phyloP scores from a whole-genome alignment of 805 yeast genomes.

The Metschnikowia lunata region DNA sequence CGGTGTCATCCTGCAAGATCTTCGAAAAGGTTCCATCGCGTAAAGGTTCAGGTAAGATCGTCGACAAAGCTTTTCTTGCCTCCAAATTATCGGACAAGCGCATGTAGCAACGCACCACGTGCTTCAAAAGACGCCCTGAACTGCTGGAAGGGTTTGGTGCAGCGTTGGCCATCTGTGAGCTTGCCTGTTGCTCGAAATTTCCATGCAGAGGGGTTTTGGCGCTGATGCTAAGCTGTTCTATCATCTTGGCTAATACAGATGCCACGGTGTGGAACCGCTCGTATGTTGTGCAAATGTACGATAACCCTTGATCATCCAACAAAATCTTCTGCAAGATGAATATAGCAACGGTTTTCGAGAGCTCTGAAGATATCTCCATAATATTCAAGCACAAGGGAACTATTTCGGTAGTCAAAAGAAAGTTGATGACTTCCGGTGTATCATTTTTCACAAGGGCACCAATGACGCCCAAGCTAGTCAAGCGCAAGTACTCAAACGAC shows the following conservation, averaged over 20 bases:
- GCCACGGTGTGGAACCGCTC: slow-evolving; percentile 94
- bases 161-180: slow-evolving; percentile 4
- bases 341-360: slow-evolving; percentile 93
- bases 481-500: slow-evolving; percentile 87
- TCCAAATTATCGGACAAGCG: slow-evolving; percentile 85
- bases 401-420: slow-evolving; percentile 89
- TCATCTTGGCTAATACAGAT: slow-evolving; percentile 81
- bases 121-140: slow-evolving; percentile 82
- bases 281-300: slow-evolving; percentile 90
- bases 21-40: slow-evolving; percentile 81
- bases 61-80: slow-evolving; percentile 81
- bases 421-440: slow-evolving; percentile 89
- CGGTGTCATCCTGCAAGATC: slow-evolving; percentile 78
- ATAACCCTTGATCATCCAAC: slow-evolving; percentile 85
- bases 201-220: slow-evolving; percentile 48
- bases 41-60: slow-evolving; percentile 80
- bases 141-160: slow-evolving; percentile 28
- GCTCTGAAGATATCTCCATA: slow-evolving; percentile 92
- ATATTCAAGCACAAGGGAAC: slow-evolving; percentile 91
- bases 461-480: slow-evolving; percentile 92
- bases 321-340: slow-evolving; percentile 91
- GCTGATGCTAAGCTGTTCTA: slow-evolving; percentile 59
- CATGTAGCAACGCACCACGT: slow-evolving; percentile 90
- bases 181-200: not conserved
- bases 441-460: slow-evolving; percentile 97